These are phyloP conservation scores for Ampelomyces quisqualis DNA, from an alignment of 2,329 filamentous ascomycete genomes.

Conservation along the genomic window DNA sequence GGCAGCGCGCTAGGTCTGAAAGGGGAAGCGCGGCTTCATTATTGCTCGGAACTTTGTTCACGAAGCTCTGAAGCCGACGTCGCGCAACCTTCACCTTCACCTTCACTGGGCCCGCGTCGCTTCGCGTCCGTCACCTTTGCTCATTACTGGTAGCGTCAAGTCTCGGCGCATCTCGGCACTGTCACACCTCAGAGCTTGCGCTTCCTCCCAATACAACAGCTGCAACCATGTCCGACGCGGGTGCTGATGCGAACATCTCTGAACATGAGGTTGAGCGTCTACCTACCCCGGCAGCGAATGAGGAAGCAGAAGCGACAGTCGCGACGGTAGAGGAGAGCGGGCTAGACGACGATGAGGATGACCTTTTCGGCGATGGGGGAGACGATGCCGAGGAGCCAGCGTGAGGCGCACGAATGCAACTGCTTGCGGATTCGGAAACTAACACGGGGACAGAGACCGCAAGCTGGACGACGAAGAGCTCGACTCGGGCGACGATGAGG, in stretches of 20 bases:
- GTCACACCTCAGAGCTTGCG: not conserved
- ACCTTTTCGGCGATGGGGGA: slow-evolving; percentile 51
- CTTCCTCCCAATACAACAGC: not conserved
- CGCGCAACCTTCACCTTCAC: slow-evolving; percentile 9
- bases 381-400: slow-evolving; percentile 24
- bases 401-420: slow-evolving; percentile 42
- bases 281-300: slow-evolving; percentile 34
- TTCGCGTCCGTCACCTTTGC: not conserved
- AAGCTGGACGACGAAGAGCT: slow-evolving; percentile 64
- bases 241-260: slow-evolving; percentile 37
- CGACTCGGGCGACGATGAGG: slow-evolving; percentile 63
- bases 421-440: slow-evolving; percentile 7
- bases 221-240: slow-evolving; percentile 42
- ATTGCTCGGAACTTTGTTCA: slow-evolving; percentile 29
- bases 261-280: slow-evolving; percentile 40
- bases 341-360: slow-evolving; percentile 44
- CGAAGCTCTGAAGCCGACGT: slow-evolving; percentile 7
- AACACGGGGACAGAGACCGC: slow-evolving; percentile 40
- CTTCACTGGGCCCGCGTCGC: no score
- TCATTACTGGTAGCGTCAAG: not conserved
- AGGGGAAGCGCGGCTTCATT: slow-evolving; percentile 23
- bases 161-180: not conserved
- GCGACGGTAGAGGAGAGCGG: slow-evolving; percentile 37
- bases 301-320: slow-evolving; percentile 30
- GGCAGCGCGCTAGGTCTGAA: slow-evolving; percentile 25